A percentile compares a stretch with the other conserved stretches of the same genome.
Conservation (phyloP, 352 stramenopile genomes). For the Pythium aquatile region DNA sequence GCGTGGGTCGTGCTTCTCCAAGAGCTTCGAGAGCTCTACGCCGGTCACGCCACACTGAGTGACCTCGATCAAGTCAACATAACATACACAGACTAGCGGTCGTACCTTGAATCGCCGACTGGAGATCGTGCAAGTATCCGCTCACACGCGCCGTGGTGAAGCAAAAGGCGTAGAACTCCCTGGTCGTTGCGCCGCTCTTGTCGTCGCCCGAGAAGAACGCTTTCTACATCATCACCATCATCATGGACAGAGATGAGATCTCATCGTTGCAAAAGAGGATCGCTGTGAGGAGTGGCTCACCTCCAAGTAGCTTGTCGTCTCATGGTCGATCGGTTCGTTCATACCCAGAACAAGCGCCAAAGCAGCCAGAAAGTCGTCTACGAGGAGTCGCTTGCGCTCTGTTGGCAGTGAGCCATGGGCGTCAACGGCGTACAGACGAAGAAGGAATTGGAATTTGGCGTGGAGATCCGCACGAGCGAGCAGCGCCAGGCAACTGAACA, state of each 20-base stretch:
- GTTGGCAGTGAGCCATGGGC: constrained; percentile 33
- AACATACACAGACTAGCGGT: neutral
- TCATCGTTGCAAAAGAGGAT: neutral
- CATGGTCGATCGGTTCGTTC: constrained; percentile 30
- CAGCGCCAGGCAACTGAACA: constrained; percentile 58
- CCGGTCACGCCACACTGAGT: neutral
- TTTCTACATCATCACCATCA: constrained; percentile 29
- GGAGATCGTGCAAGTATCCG: constrained; percentile 52
- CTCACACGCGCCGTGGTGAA: constrained; percentile 58
- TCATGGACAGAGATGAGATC: neutral
- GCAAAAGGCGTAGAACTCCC: constrained; percentile 55
- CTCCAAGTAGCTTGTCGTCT: constrained; percentile 31
- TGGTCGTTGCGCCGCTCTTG: constrained; percentile 34
- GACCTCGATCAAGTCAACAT: neutral
- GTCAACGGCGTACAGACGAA: constrained; percentile 55
- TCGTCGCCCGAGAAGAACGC: constrained; percentile 40
- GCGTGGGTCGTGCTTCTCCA: neutral
- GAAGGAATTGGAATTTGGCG: constrained; percentile 55
- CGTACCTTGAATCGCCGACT: constrained; percentile 46
- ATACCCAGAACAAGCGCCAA: constrained; percentile 47
- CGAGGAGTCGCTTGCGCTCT: constrained; percentile 39
- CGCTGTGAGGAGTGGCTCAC: constrained; percentile 14
- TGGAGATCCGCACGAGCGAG: constrained; percentile 53
- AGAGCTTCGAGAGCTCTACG: constrained; percentile 6
- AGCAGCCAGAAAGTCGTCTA: constrained; percentile 42